Conservation (phyloP, 768 basidiomycete genomes). For the Terana coerulea region DNA sequence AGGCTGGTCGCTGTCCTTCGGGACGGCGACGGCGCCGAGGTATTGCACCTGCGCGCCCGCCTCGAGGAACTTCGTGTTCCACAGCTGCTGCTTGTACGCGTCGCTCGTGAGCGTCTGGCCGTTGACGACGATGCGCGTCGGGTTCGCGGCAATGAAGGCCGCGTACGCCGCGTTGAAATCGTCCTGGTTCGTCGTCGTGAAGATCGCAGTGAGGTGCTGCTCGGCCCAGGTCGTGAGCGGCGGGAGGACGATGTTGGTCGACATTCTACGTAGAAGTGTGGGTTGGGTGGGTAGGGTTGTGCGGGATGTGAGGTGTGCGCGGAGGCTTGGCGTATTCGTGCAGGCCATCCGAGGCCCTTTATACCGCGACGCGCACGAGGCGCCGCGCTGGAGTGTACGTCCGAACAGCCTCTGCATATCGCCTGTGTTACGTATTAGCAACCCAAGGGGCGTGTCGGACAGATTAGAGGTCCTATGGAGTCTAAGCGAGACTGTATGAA, state of each 20-base stretch:
- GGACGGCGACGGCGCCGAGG: conserved; percentile 8
- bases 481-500: no score
- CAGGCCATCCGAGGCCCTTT: neutral
- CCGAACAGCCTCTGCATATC: conserved; percentile 2
- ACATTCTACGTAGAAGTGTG: conserved; percentile 7
- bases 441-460: neutral
- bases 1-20: neutral
- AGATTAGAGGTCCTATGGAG: neutral
- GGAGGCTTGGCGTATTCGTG: neutral
- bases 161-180: conserved; percentile 39
- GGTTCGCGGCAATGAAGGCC: conserved; percentile 34
- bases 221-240: conserved; percentile 41
- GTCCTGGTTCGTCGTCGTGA: conserved; percentile 32
- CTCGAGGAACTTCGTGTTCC: conserved; percentile 14
- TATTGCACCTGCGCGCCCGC: conserved; percentile 4
- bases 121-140: conserved; percentile 36
- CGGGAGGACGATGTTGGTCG: conserved; percentile 33
- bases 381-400: neutral
- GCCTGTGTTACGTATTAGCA: neutral
- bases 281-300: neutral
- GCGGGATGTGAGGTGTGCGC: neutral
- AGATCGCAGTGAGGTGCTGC: conserved; percentile 34
- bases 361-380: neutral
- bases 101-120: conserved; percentile 36
- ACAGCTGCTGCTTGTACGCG: conserved; percentile 37